A percentile compares a stretch with the other conserved stretches of the same genome.
Conservation (phyloP, 2,329 filamentous ascomycete genomes). For the Botrytis sinoallii region DNA sequence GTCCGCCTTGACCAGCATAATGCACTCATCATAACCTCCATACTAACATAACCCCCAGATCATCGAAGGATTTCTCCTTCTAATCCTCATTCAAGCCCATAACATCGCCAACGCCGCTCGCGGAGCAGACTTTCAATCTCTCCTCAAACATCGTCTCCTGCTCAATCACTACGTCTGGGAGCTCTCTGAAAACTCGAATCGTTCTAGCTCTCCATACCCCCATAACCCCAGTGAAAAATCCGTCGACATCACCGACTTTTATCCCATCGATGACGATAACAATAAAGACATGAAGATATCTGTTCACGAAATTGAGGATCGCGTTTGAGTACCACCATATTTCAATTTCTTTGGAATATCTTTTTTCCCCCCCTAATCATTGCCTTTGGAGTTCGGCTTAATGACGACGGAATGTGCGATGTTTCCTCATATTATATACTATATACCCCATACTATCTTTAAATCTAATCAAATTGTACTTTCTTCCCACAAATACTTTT, state of each 20-base stretch:
- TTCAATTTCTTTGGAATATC: fast-evolving
- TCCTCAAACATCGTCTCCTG: background rate
- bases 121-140: background rate
- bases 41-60: background rate
- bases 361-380: background rate
- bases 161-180: background rate
- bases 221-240: background rate
- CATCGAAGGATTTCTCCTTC: background rate
- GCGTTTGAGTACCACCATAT: background rate
- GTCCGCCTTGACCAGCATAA: background rate
- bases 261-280: background rate
- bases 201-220: background rate
- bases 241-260: background rate
- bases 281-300: background rate
- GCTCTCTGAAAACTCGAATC: background rate
- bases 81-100: background rate
- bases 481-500: background rate
- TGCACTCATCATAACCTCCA: background rate
- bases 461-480: background rate
- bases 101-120: background rate
- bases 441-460: background rate
- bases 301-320: background rate
- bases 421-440: background rate
- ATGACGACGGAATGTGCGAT: background rate
- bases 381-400: background rate